A percentile compares a stretch with the other conserved stretches of the same genome.
Evolutionary conservation across 2,329 filamentous ascomycete genomes (phyloP).

Genomic region (Microcera coccophila): DNA sequence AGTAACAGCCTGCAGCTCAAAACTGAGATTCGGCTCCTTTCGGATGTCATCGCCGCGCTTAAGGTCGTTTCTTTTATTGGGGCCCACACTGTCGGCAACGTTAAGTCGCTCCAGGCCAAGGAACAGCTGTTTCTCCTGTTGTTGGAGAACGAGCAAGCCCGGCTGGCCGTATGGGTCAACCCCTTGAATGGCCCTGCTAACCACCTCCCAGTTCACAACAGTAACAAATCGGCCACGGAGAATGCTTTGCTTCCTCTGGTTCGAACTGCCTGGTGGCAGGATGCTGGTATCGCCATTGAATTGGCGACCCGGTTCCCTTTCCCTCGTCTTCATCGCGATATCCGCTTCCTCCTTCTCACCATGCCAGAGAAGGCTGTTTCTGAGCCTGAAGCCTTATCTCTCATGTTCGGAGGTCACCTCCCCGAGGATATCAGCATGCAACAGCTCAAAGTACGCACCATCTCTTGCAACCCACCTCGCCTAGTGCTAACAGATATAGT

Average conservation of each 20-base stretch:
- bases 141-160: constrained; percentile 77
- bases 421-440: constrained; percentile 74
- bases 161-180: constrained; percentile 84
- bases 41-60: constrained; percentile 67
- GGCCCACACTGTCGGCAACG: constrained; percentile 46
- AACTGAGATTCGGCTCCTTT: constrained; percentile 79
- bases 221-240: constrained; percentile 38
- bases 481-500: constrained; percentile 45
- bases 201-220: constrained; percentile 37
- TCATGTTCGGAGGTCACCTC: constrained; percentile 73
- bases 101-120: constrained; percentile 69
- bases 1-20: constrained; percentile 91
- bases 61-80: constrained; percentile 61
- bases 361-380: constrained; percentile 78
- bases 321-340: constrained; percentile 65
- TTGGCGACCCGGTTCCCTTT: constrained; percentile 76
- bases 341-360: constrained; percentile 75
- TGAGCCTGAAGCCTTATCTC: constrained; percentile 76
- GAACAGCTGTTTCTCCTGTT: constrained; percentile 79
- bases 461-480: not conserved
- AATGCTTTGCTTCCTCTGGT: constrained; percentile 60
- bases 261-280: constrained; percentile 81
- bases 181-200: constrained; percentile 61
- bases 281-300: constrained; percentile 82
- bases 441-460: constrained; percentile 66